Evolutionary conservation across 2,329 filamentous ascomycete genomes (phyloP), one percentile per base, ranked within the genome.

Genomic region (Exophiala aquamarina): DNA sequence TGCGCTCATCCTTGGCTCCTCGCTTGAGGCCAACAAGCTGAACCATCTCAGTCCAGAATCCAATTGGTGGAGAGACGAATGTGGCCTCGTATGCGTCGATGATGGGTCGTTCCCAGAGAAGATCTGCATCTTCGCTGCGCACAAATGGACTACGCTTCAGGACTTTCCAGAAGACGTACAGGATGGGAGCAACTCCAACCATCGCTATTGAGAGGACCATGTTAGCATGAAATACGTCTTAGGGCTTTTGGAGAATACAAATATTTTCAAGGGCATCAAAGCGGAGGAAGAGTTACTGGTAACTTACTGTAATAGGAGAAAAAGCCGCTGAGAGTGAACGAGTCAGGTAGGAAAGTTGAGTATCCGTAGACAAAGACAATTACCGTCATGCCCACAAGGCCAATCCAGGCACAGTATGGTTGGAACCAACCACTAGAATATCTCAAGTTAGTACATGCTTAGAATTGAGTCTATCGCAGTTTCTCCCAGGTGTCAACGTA

Each of bases 341-440:
- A 6, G 23, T 11, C 23, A 0, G 83, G 81, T 41, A 88, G 62
- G 59, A 90, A 91, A 0, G 87, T 83, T 0, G 81, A 76, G 54
- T 89, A 90, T 0, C 86, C 86, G 11, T 83, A 82, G 4, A 88
- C 79, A 56, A 87, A 79, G 0, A 81, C 77, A 77, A 90, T 86
- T 44, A 85, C 64, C 31, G 78, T 76, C 5, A 82, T 86, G 39
- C 78, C 80, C 1, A 71, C 37, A 11, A 54, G 34, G 8, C 84
- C 64, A 29, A 79, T 76, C 38, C 77, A 81, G 0, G 84, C 84
- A 0, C 78, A 76, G 58, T 82, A 89, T 2, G 87, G 87, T 70
- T 89, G 86, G 32, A 79, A 72, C 50, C 73, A 75, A 0, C 81
- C 81, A 51, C 76, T 81, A 26, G 11, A 26, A 11, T 11, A 26